Conservation (phyloP, 306 rosid species). For the Castanospermum australe region DNA sequence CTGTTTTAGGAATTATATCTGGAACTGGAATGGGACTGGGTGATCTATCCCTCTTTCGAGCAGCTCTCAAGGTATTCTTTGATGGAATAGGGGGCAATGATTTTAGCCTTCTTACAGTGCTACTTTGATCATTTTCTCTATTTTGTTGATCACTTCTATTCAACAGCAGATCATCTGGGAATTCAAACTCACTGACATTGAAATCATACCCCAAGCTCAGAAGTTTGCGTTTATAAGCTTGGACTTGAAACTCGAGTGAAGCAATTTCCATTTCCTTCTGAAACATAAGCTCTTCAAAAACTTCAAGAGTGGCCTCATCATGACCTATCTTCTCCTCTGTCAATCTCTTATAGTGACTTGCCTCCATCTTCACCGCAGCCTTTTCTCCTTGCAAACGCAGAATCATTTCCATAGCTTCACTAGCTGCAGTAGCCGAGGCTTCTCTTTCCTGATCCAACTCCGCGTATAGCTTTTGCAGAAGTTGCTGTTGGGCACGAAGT, state of each 20-base stretch:
- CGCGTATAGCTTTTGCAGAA: constrained; percentile 67
- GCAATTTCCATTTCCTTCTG: constrained; percentile 88
- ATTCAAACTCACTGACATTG: constrained; percentile 47
- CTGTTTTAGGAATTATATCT: constrained; percentile 24
- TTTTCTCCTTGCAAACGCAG: constrained; percentile 92
- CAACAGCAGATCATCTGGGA: constrained; percentile 46
- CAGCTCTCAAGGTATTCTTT: constrained; percentile 41
- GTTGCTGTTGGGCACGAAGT: constrained; percentile 71
- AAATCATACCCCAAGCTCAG: constrained; percentile 62
- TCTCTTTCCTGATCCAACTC: constrained; percentile 94
- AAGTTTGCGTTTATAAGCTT: constrained; percentile 71
- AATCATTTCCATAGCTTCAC: constrained; percentile 92
- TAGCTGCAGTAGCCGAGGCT: constrained; percentile 82
- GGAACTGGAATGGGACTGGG: constrained; percentile 34
- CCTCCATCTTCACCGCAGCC: constrained; percentile 91
- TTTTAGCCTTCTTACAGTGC: constrained; percentile 51
- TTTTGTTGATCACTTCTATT: constrained; percentile 38
- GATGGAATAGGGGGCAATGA: constrained; percentile 65
- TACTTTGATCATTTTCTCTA: constrained; percentile 38
- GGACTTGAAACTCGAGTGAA: constrained; percentile 73
- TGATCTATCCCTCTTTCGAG: constrained; percentile 48
- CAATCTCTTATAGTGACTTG: constrained; percentile 86
- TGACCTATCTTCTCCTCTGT: constrained; percentile 89
- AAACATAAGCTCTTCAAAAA: constrained; percentile 69
- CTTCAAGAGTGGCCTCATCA: constrained; percentile 69